Base-by-base conservation (phyloP, 2,329 filamentous ascomycete species). In the Scedosporium boydii region DNA sequence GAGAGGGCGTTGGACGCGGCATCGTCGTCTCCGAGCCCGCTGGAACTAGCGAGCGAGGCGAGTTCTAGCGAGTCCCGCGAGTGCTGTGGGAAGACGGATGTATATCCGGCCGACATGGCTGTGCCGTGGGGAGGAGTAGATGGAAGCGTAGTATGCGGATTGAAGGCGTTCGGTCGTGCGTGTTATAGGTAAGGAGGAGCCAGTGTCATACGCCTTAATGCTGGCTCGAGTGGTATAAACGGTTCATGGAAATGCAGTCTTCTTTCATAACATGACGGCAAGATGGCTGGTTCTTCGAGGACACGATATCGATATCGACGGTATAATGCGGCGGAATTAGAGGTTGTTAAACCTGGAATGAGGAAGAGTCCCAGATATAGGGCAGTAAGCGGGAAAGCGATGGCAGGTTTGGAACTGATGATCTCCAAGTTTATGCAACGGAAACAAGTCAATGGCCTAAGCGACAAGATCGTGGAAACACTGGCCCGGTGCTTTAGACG, bases 51-150 rank as follows among this genome's bases (percentile, higher is more conserved):
- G 66, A 99, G 86, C 61, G 93, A 97, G 64, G 93, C 95, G 63
- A 99, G 88, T 79, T 99, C 95, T 71, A 99, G 86, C 57, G 93
- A 98, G 81, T 99, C 95, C 77, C 95, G 90, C 65, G 85, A 74
- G 66, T 78, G 75, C 66, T 79, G 62, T 70, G 56, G 46, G 48
- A 51, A 51, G 41, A 61, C 6, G 21, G 62, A 64, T 38, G 42
- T 34, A 44, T 60, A 55, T 27, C 48, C 55, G 3, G 55, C 26
- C 23, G 61, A 6, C 61, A 62, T 62, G 42, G 61, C 26, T n/a
- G 38, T 18, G 16, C 26, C 41, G 16, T 18, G 60, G n/a, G 38
- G 10, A 9, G 6, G 3, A 14, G n/a, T 21, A 7, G 14, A 21
- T 4, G n/a, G 44, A 48, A 48, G 21, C 44, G 44, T 48, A 23